A percentile compares a stretch with the other conserved stretches of the same genome.
Evolutionary conservation across 148 eudicot genomes (phyloP).

Genomic region (Rhododendron williamsianum): DNA sequence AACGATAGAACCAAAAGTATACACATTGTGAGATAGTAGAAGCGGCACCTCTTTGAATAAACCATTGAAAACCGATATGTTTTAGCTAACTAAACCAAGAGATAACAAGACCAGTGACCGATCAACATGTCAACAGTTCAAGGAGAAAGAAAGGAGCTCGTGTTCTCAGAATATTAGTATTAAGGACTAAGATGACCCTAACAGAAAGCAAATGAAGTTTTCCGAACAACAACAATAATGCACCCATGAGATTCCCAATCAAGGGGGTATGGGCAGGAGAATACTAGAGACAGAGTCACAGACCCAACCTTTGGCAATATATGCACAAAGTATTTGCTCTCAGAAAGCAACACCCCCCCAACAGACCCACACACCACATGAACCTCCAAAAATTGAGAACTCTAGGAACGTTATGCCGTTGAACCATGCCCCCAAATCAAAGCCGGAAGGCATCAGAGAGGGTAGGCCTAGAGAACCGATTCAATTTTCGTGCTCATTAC

Average conservation of each 20-base stretch:
- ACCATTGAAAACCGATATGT: not conserved
- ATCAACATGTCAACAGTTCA: not conserved
- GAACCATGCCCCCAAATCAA: too few relatives aligned
- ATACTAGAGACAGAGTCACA: not conserved
- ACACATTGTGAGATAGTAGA: not conserved
- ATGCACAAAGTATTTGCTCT: not conserved
- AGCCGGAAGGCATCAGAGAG: not conserved
- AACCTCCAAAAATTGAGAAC: too few relatives aligned
- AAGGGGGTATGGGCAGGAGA: not conserved
- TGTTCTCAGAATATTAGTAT: not conserved
- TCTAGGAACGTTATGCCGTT: too few relatives aligned
- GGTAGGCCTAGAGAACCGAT: not conserved
- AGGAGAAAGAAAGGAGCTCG: not conserved
- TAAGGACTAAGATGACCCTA: not conserved
- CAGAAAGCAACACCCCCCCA: too few relatives aligned
- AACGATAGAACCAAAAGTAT: not conserved
- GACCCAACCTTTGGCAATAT: not conserved
- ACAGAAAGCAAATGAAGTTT: slow-evolving; percentile 5
- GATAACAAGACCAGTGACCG: not conserved
- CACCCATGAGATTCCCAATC: not conserved
- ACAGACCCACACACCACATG: too few relatives aligned
- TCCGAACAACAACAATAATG: not conserved
- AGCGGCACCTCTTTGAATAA: not conserved
- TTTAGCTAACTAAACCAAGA: not conserved
- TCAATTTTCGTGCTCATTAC: not conserved